Percentiles rank a stretch among this genome's conserved stretches.
These are phyloP conservation scores for Macrophomina pseudophaseolina DNA, from an alignment of 2,329 filamentous ascomycete genomes.

Conservation along the genomic window DNA sequence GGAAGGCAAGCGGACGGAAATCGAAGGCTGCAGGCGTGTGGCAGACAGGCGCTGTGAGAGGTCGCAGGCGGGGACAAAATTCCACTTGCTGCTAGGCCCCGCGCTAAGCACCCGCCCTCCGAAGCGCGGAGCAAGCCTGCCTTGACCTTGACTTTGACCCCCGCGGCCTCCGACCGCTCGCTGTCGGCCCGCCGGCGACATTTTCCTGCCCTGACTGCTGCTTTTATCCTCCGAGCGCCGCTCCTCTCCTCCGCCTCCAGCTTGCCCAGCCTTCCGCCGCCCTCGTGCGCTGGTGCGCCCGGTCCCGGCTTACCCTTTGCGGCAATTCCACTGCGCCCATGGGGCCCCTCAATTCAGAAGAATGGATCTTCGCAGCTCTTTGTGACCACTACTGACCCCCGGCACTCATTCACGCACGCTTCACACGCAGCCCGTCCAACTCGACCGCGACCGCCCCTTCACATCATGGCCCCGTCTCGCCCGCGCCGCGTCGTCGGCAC, in stretches of 20 bases:
- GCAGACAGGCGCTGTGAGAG: slow-evolving; percentile 7
- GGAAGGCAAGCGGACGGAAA: slow-evolving; percentile 1
- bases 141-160: background rate
- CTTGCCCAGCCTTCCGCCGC: background rate
- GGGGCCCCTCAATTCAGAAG: slow-evolving; percentile 18
- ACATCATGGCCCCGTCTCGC: slow-evolving; percentile 18
- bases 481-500: slow-evolving; percentile 72
- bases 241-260: background rate
- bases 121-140: background rate
- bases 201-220: background rate
- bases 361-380: background rate
- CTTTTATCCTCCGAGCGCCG: background rate
- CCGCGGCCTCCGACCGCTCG: background rate
- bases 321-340: slow-evolving; percentile 7
- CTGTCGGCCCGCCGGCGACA: background rate
- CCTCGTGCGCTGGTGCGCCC: background rate
- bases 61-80: slow-evolving; percentile 20
- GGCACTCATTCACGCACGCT: background rate
- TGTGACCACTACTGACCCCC: background rate
- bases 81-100: background rate
- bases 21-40: slow-evolving; percentile 6
- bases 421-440: background rate
- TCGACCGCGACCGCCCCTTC: background rate
- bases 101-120: background rate
- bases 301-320: slow-evolving; percentile 12